Conservation (phyloP, 2,329 filamentous ascomycete genomes). For the Rachicladosporium sp. region DNA sequence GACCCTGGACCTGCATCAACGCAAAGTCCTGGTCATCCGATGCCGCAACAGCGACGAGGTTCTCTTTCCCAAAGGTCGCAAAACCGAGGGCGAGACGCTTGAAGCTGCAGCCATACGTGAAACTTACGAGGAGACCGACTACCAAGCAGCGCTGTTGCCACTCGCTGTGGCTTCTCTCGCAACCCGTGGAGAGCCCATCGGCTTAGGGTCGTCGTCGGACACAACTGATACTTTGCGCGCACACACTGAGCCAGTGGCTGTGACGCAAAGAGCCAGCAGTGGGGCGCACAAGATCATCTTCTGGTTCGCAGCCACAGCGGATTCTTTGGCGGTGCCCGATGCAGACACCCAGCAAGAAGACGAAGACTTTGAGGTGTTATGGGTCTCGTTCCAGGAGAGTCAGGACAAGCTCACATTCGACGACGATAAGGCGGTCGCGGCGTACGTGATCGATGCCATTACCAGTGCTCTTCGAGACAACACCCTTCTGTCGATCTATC, state of each 20-base stretch:
- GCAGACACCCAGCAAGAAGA: slow-evolving; percentile 2
- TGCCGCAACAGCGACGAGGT: slow-evolving; percentile 1
- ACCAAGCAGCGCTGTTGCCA: neutral
- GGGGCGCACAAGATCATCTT: slow-evolving; percentile 4
- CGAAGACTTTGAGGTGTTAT: slow-evolving; percentile 3
- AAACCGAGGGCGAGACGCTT: slow-evolving; percentile 7
- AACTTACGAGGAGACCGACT: slow-evolving; percentile 10
- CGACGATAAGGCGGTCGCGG: too few species aligned
- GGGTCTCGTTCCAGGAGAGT: neutral
- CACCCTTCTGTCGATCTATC: too few species aligned
- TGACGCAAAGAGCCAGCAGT: neutral
- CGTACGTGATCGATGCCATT: too few species aligned
- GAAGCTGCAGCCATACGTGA: slow-evolving; percentile 8
- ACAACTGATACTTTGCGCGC: too few species aligned
- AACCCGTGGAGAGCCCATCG: neutral
- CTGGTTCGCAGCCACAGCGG: slow-evolving; percentile 4
- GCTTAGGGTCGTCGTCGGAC: neutral
- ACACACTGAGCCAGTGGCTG: neutral
- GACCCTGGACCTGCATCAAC: neutral
- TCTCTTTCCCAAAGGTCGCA: slow-evolving; percentile 10
- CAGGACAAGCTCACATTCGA: too few species aligned
- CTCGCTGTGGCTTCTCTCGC: neutral
- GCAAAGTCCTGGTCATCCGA: neutral
- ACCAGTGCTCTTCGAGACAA: too few species aligned
- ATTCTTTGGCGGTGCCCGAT: neutral